Conservation (phyloP, 2,329 filamentous ascomycete genomes). For the Lecanicillium sp. region DNA sequence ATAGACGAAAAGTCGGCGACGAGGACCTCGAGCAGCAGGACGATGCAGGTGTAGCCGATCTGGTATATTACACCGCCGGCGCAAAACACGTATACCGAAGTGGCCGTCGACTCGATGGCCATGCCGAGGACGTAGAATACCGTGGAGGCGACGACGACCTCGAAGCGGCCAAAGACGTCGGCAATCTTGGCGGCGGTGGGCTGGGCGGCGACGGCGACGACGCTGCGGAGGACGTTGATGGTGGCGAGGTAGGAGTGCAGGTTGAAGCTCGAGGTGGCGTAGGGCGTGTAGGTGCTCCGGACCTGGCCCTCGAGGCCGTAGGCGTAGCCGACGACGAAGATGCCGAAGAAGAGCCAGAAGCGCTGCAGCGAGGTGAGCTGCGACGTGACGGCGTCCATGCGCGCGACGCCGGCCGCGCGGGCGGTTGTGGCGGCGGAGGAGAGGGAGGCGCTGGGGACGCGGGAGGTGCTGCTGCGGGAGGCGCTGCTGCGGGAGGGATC, state of each 20-base stretch:
- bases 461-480: not conserved
- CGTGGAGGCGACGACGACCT: conserved; percentile 49
- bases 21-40: conserved; percentile 54
- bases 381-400: conserved; percentile 44
- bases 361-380: conserved; percentile 42
- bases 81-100: conserved; percentile 43
- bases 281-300: conserved; percentile 47
- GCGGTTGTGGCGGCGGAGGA: not conserved
- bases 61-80: conserved; percentile 51
- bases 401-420: conserved; percentile 39
- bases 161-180: conserved; percentile 56
- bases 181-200: conserved; percentile 56
- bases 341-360: conserved; percentile 45
- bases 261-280: conserved; percentile 45
- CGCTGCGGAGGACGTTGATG: conserved; percentile 50
- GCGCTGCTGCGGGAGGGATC: not conserved
- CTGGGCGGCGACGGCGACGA: conserved; percentile 54
- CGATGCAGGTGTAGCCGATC: conserved; percentile 52
- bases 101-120: conserved; percentile 46
- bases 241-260: conserved; percentile 52
- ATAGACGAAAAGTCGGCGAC: conserved; percentile 56
- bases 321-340: conserved; percentile 55
- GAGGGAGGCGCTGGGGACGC: not conserved
- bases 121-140: conserved; percentile 51
- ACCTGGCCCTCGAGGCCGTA: conserved; percentile 52